Percentiles rank a stretch among this genome's conserved stretches.
Evolutionary conservation across 805 yeast species (phyloP).

Genomic region (Metschnikowia orientalis): DNA sequence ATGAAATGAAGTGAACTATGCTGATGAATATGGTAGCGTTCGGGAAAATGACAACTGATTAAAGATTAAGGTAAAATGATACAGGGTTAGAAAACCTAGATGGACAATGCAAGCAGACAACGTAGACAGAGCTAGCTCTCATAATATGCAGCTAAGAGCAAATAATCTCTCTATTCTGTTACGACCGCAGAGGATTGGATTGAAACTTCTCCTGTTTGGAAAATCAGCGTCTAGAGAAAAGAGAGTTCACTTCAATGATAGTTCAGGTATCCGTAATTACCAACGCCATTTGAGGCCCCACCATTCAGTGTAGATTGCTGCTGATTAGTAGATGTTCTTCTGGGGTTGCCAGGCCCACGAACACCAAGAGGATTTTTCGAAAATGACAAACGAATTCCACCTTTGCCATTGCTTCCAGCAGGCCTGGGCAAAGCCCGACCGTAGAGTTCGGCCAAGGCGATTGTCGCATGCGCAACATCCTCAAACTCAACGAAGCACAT

Average conservation of each 20-base stretch:
- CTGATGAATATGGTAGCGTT: slow-evolving; percentile 3
- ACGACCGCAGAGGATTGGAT: no score
- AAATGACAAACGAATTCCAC: slow-evolving; percentile 90
- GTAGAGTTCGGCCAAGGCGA: slow-evolving; percentile 89
- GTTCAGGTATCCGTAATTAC: slow-evolving; percentile 36
- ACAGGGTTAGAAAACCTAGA: no score
- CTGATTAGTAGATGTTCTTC: slow-evolving; percentile 35
- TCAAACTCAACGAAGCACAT: slow-evolving; percentile 99
- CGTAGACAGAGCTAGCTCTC: no score
- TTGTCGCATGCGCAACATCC: slow-evolving; percentile 88
- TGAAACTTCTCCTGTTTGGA: no score
- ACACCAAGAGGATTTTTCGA: slow-evolving; percentile 97
- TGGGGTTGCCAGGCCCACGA: slow-evolving; percentile 59
- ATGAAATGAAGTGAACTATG: slow-evolving; percentile 1
- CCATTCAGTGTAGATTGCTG: slow-evolving; percentile 14
- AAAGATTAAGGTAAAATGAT: slow-evolving; percentile 5
- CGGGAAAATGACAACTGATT: slow-evolving; percentile 5
- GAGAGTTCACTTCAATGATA: no score
- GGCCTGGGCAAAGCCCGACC: slow-evolving; percentile 88
- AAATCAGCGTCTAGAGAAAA: no score
- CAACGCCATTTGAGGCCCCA: slow-evolving; percentile 20
- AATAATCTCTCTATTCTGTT: no score
- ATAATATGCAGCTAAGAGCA: no score
- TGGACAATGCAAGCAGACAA: no score
- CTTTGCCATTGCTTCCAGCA: slow-evolving; percentile 66